Base-by-base conservation (phyloP, 352 stramenopile genomes). In the Phytopythium mirpurense region DNA sequence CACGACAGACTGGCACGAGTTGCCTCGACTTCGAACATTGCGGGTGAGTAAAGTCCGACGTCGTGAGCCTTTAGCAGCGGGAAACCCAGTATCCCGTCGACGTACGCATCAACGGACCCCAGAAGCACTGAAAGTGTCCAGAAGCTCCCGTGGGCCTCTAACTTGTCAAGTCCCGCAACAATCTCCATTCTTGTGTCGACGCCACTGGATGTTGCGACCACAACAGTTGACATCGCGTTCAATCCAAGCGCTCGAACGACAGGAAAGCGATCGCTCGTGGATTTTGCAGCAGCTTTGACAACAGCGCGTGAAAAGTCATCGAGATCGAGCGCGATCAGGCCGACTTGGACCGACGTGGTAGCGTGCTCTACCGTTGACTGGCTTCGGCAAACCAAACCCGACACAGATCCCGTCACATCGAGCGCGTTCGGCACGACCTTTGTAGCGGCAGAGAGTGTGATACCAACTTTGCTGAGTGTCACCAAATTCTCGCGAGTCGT, bases 21-120 rank as follows among this genome's bases (percentile, higher is more conserved):
- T 29, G 62, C 38, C 51, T 85, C 69, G 49, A 74, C 60, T 16
- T 58, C 55, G 54, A 82, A 77, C 24, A 41, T 41, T 18, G 9
- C 21, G 3, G 47, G 19, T 18, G 47, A 43, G 32, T 32, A 14
- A 2, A 12, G 18, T 6, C 15, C 6, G 3, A 24, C 8, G 19
- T 32, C 31, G 19, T 31, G 31, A 21, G 21, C 1, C 18, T 32
- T 42, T 8, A 44, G 14, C 15, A 53, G 14, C 32, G 29, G 1
- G 15, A 53, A 23, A 2, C 32, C 31, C 21, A 42, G 15, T 37
- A 53, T 42, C 16, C 32, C 34, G 23, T 15, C 12, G 15, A n/a
- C 32, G 23, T 32, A 53, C 2, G 47, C 32, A 45, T 59, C 56
- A 27, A 67, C 15, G 12, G 57, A 34, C 6, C 16, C 40, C 8